These are phyloP conservation scores for Fusarium sp. DNA, from an alignment of 2,329 filamentous ascomycete genomes.

Conservation along the genomic window DNA sequence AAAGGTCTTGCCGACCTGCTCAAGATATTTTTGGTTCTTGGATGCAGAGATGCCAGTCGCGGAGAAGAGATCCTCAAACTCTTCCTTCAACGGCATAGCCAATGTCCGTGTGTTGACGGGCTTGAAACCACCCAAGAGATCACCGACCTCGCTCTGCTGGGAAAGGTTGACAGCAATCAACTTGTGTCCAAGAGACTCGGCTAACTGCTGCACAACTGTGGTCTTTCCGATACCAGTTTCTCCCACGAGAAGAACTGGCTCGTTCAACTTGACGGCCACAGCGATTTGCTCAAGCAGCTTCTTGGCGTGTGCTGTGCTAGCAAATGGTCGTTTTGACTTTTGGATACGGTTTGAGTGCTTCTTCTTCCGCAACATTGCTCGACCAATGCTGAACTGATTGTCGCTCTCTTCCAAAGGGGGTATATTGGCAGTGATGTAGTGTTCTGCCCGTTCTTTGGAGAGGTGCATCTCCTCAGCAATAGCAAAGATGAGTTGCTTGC, in stretches of 20 bases:
- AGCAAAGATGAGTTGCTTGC: slow-evolving; percentile 70
- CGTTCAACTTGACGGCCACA: slow-evolving; percentile 83
- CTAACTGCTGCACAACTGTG: slow-evolving; percentile 92
- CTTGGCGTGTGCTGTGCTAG: slow-evolving; percentile 87
- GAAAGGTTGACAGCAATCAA: slow-evolving; percentile 95
- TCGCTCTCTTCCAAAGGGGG: slow-evolving; percentile 75
- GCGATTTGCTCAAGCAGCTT: slow-evolving; percentile 90
- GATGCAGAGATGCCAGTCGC: slow-evolving; percentile 86
- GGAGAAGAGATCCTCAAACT: slow-evolving; percentile 90
- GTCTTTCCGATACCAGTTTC: slow-evolving; percentile 99
- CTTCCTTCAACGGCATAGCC: slow-evolving; percentile 90
- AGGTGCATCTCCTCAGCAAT: slow-evolving; percentile 92
- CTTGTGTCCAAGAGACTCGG: slow-evolving; percentile 84
- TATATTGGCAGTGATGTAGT: slow-evolving; percentile 80
- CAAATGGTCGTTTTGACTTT: slow-evolving; percentile 78
- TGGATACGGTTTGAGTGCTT: slow-evolving; percentile 61
- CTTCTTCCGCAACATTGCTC: slow-evolving; percentile 72
- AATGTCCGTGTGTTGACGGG: slow-evolving; percentile 91
- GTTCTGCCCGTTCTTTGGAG: slow-evolving; percentile 82
- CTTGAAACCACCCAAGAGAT: slow-evolving; percentile 95
- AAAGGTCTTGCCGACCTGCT: slow-evolving; percentile 82
- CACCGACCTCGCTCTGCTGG: slow-evolving; percentile 97
- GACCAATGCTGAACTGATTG: slow-evolving; percentile 71
- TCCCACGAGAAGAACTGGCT: slow-evolving; percentile 94
- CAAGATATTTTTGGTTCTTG: slow-evolving; percentile 89